A percentile compares a stretch with the other conserved stretches of the same genome.
These are phyloP conservation scores for Neurospora sp. DNA, from an alignment of 495 filamentous ascomycete genomes.

Conservation along the genomic window DNA sequence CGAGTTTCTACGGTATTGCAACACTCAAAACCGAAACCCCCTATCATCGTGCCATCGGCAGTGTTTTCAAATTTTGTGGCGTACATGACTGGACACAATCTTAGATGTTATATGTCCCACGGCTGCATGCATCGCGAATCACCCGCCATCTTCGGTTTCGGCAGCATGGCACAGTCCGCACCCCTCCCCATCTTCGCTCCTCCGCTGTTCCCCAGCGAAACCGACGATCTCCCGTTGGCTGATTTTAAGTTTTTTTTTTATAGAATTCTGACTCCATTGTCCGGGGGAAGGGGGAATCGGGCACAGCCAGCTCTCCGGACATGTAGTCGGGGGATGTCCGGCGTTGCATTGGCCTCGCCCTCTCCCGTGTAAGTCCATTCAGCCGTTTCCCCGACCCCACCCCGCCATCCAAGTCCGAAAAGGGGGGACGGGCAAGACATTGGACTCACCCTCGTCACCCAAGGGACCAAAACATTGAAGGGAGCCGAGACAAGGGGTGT, in stretches of 20 bases:
- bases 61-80: not conserved
- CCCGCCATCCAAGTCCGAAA: not conserved
- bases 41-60: not conserved
- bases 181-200: not conserved
- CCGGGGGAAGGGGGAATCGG: not conserved
- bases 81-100: not conserved
- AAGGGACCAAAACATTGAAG: not conserved
- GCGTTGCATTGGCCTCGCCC: not conserved
- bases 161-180: not conserved
- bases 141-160: not conserved
- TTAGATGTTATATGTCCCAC: not conserved
- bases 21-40: too few relatives aligned
- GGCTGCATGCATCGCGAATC: not conserved
- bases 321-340: not conserved
- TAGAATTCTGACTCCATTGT: not conserved
- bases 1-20: too few relatives aligned
- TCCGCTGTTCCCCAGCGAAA: not conserved
- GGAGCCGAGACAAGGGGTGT: not conserved
- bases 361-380: too few relatives aligned
- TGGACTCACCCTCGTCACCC: not conserved
- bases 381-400: not conserved
- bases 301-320: not conserved
- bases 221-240: not conserved
- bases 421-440: not conserved
- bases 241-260: not conserved